These are phyloP conservation scores for Diddensiella caesifluorescens DNA, from an alignment of 805 yeast species.

Conservation along the genomic window DNA sequence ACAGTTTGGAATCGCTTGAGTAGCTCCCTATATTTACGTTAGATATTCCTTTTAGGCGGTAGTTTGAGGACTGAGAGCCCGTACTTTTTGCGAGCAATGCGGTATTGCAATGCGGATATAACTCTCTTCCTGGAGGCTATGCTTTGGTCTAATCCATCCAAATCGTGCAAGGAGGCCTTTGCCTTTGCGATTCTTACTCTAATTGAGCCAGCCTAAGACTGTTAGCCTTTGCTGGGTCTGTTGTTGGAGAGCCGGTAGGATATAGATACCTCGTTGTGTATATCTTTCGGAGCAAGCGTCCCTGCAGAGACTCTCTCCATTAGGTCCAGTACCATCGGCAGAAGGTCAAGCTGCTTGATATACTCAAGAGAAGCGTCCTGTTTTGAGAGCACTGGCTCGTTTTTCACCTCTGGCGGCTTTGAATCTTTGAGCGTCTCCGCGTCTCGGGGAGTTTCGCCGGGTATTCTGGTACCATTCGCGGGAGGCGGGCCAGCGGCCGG, in stretches of 20 bases:
- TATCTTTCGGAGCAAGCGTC: conserved; percentile 24
- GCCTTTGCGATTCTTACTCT: conserved; percentile 24
- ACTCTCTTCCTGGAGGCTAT: conserved; percentile 22
- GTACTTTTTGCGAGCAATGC: conserved; percentile 25
- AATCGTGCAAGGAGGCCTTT: conserved; percentile 16
- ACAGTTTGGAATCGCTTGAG: conserved; percentile 14
- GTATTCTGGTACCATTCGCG: neutral
- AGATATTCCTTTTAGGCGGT: neutral
- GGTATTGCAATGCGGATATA: conserved; percentile 28
- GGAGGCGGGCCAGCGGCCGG: neutral
- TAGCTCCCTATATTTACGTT: conserved; percentile 9
- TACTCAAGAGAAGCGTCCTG: conserved; percentile 11
- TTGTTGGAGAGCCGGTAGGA: neutral
- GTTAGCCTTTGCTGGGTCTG: neutral
- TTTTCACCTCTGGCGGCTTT: too few relatives aligned
- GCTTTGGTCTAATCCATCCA: conserved; percentile 26
- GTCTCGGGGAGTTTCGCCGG: too few relatives aligned
- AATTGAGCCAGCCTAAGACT: conserved; percentile 25
- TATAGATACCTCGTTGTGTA: conserved; percentile 23
- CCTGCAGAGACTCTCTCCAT: conserved; percentile 22
- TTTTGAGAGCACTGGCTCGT: neutral
- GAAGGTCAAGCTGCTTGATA: conserved; percentile 24
- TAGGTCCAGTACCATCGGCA: conserved; percentile 25
- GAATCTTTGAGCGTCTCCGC: too few relatives aligned
- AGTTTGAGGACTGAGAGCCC: neutral